phyloP scores from a whole-genome alignment of 2,329 filamentous ascomycete species.

The Paecilomyces dactylethromorphus region DNA sequence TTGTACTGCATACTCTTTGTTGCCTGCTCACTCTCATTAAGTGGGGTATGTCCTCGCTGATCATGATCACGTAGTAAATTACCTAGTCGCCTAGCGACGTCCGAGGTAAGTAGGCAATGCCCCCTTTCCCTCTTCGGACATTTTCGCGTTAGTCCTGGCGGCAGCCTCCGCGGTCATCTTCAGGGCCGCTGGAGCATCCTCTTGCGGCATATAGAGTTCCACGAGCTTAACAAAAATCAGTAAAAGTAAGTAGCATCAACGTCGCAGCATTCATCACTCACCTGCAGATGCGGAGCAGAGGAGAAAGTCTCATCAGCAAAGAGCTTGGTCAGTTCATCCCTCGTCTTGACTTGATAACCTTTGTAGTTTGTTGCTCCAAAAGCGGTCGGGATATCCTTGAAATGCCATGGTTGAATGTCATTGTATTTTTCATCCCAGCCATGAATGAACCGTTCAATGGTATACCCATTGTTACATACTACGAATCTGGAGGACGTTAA shows the following conservation, averaged over 20 bases:
- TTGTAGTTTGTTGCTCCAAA: slow-evolving; percentile 57
- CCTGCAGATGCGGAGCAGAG: slow-evolving; percentile 40
- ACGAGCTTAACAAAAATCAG: slow-evolving; percentile 56
- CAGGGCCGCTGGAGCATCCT: slow-evolving; percentile 66
- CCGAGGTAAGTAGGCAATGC: background rate
- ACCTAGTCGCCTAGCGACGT: background rate
- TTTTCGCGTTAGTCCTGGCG: slow-evolving; percentile 54
- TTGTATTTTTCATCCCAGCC: slow-evolving; percentile 72
- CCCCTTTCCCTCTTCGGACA: background rate
- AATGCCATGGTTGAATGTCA: slow-evolving; percentile 67
- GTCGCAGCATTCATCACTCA: slow-evolving; percentile 10
- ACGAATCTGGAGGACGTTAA: slow-evolving; percentile 47
- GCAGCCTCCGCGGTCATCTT: slow-evolving; percentile 62
- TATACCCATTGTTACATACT: slow-evolving; percentile 78
- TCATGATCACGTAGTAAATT: background rate
- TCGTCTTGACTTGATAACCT: slow-evolving; percentile 61
- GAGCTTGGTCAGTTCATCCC: slow-evolving; percentile 58
- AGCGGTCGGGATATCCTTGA: slow-evolving; percentile 58
- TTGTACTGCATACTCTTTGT: no score
- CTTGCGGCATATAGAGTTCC: slow-evolving; percentile 68
- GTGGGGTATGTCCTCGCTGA: background rate
- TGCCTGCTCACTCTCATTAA: no score
- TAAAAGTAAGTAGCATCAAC: slow-evolving; percentile 5
- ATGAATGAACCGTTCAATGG: slow-evolving; percentile 79
- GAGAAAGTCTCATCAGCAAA: slow-evolving; percentile 57